Evolutionary conservation across 345 rosid genomes (phyloP).

Genomic region (Durio zibethinus): DNA sequence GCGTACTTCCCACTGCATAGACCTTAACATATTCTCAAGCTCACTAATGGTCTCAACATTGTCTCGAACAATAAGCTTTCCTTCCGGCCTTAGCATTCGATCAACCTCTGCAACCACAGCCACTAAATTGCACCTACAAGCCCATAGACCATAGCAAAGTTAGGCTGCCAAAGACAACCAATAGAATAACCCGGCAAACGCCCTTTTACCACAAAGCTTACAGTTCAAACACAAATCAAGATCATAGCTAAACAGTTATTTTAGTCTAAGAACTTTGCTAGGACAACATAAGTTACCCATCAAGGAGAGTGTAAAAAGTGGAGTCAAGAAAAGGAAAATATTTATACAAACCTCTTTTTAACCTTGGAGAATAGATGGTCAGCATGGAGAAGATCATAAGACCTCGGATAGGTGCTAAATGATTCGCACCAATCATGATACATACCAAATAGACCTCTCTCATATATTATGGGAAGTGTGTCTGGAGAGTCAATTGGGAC

Average conservation of each 20-base stretch:
- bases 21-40: slow-evolving; percentile 53
- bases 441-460: slow-evolving; percentile 87
- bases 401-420: slow-evolving; percentile 89
- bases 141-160: not conserved
- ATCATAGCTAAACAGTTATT: not conserved
- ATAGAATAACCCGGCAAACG: too few relatives aligned
- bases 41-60: slow-evolving; percentile 51
- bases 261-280: not conserved
- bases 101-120: slow-evolving; percentile 85
- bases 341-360: slow-evolving; percentile 52
- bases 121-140: slow-evolving; percentile 61
- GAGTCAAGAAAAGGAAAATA: not conserved
- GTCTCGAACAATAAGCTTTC: slow-evolving; percentile 79
- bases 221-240: not conserved
- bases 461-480: slow-evolving; percentile 84
- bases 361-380: slow-evolving; percentile 90
- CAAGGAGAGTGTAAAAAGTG: not conserved
- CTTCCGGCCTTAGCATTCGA: slow-evolving; percentile 81
- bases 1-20: slow-evolving; percentile 83
- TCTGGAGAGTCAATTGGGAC: slow-evolving; percentile 81
- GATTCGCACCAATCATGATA: slow-evolving; percentile 99
- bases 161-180: not conserved
- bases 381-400: slow-evolving; percentile 92
- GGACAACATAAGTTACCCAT: not conserved
- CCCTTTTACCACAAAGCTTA: too few relatives aligned